Evolutionary conservation across 2,329 filamentous ascomycete species (phyloP).

Genomic region (Colletotrichum liriopes): DNA sequence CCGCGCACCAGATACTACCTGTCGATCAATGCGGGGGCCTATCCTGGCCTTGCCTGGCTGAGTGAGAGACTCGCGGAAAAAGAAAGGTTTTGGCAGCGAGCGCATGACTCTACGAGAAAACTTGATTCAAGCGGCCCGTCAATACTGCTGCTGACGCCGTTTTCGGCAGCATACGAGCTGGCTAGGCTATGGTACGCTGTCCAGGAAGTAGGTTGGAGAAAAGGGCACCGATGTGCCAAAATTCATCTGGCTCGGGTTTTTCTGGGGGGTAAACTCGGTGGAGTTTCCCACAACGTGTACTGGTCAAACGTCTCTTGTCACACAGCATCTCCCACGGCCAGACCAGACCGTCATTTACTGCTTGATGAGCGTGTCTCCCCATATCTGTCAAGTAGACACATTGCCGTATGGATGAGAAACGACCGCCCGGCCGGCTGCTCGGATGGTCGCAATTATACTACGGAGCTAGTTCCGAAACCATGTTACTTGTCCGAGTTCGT

Average conservation of each 20-base stretch:
- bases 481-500: neutral
- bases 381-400: neutral
- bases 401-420: neutral
- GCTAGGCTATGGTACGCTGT: no score
- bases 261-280: no score
- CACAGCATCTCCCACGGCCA: neutral
- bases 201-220: neutral
- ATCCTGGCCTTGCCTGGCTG: neutral
- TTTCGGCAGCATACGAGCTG: neutral
- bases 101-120: neutral
- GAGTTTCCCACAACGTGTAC: neutral
- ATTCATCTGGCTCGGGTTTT: no score
- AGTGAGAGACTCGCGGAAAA: neutral
- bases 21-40: slow-evolving; percentile 35
- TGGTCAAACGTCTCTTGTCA: neutral
- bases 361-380: neutral
- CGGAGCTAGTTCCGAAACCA: neutral
- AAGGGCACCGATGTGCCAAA: no score
- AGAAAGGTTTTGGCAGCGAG: neutral
- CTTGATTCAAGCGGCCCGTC: neutral
- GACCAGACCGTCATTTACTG: neutral
- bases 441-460: neutral
- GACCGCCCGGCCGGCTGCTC: neutral
- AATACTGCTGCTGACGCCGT: neutral
- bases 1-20: neutral